Evolutionary conservation across 257 asterid genomes (phyloP).

Genomic region (Ophiorrhiza pumila): DNA sequence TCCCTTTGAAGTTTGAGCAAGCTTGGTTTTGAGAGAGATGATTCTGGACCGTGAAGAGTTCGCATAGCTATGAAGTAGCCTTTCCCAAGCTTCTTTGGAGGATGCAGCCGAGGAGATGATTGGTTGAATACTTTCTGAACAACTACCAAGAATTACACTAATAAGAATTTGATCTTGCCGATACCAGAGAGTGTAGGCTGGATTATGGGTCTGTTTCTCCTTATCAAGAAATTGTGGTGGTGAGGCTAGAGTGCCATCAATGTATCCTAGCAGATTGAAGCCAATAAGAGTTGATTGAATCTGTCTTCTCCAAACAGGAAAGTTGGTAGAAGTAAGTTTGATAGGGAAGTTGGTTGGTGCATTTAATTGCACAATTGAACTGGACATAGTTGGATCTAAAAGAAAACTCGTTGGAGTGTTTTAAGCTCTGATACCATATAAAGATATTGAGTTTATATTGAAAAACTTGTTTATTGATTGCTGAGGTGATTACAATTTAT

Average conservation of each 20-base stretch:
- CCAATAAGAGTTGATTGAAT: no score
- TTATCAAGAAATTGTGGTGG: neutral
- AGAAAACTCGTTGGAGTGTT: neutral
- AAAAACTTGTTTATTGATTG: no score
- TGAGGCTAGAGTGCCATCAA: neutral
- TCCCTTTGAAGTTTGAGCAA: neutral
- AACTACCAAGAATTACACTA: neutral
- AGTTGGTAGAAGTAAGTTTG: neutral
- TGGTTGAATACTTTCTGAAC: neutral
- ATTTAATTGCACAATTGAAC: neutral
- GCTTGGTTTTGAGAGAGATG: neutral
- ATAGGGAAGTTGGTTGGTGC: constrained; percentile 2
- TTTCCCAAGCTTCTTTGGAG: neutral
- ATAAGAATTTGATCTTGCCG: neutral
- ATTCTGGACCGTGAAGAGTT: neutral
- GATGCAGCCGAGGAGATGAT: neutral
- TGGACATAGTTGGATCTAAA: neutral
- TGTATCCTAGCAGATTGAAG: neutral
- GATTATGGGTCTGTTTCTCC: neutral
- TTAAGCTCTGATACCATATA: constrained; percentile 7
- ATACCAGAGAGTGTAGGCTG: neutral
- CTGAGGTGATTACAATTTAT: no score
- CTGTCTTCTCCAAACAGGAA: neutral
- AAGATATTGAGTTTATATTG: no score
- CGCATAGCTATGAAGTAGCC: neutral